Evolutionary conservation across 2,329 filamentous ascomycete species (phyloP).

Genomic region (Penicillium sp.): DNA sequence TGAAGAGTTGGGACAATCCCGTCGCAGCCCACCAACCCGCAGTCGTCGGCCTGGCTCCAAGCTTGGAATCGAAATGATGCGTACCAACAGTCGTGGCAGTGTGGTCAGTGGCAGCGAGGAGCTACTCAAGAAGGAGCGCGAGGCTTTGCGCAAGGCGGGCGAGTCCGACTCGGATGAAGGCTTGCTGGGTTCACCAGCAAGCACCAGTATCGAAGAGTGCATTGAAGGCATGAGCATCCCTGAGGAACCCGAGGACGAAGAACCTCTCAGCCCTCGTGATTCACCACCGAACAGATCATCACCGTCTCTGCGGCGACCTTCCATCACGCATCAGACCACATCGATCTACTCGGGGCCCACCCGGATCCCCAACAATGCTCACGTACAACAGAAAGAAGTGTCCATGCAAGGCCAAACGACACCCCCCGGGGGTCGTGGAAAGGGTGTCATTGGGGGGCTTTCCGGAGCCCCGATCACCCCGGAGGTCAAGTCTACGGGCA

Average conservation of each 20-base stretch:
- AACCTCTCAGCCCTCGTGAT: constrained; percentile 21
- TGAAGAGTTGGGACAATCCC: constrained; percentile 67
- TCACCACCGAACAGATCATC: constrained; percentile 10
- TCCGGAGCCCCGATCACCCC: constrained; percentile 17
- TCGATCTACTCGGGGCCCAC: constrained; percentile 17
- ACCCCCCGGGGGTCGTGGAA: constrained; percentile 22
- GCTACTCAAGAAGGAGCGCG: constrained; percentile 29
- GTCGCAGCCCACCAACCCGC: constrained; percentile 48
- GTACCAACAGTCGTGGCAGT: constrained; percentile 89
- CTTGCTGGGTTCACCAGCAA: constrained; percentile 18
- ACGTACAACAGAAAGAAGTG: neutral
- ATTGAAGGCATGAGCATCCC: constrained; percentile 31
- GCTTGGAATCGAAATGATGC: constrained; percentile 94
- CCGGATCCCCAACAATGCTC: constrained; percentile 6
- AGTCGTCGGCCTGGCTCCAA: constrained; percentile 70
- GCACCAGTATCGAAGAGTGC: constrained; percentile 24
- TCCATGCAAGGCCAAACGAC: constrained; percentile 25
- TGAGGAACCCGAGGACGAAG: constrained; percentile 31
- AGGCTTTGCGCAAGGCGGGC: constrained; percentile 24
- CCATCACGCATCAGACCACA: constrained; percentile 14
- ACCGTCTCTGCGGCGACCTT: constrained; percentile 9
- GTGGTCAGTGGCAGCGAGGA: constrained; percentile 48
- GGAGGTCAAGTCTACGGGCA: constrained; percentile 10
- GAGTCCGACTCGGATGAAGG: constrained; percentile 22
- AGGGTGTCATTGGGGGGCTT: neutral